Evolutionary conservation across 1,139 yeast genomes (phyloP).

Genomic region (Pichia sp.): DNA sequence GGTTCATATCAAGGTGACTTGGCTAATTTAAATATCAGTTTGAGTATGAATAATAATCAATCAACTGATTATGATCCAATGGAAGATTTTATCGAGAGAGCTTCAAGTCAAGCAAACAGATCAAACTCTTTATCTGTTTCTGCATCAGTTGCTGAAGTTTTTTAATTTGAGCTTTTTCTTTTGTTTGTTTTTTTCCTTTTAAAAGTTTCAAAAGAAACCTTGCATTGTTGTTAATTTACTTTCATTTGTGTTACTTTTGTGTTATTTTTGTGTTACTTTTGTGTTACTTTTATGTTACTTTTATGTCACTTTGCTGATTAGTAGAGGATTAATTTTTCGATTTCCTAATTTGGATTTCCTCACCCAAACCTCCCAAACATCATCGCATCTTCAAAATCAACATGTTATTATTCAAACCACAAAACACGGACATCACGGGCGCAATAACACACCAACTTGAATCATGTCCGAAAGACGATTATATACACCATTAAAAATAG

Average conservation of each 20-base stretch:
- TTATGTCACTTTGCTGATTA: no score
- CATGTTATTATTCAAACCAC: no score
- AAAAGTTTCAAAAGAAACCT: no score
- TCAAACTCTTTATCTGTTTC: neutral
- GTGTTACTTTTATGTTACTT: neutral
- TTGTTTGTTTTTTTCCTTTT: no score
- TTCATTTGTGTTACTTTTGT: neutral
- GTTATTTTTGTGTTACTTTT: neutral
- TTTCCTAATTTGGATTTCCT: neutral
- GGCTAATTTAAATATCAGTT: conserved; percentile 21
- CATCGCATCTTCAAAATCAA: no score
- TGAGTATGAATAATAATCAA: conserved; percentile 16
- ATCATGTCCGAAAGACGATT: conserved; percentile 21
- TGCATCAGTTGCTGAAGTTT: neutral
- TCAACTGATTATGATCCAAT: conserved; percentile 19
- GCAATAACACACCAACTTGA: neutral
- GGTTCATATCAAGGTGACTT: conserved; percentile 27
- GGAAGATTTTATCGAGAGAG: conserved; percentile 22
- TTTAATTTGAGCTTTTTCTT: neutral
- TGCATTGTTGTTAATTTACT: no score
- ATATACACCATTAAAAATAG: conserved; percentile 21
- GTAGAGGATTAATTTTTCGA: neutral
- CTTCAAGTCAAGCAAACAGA: conserved; percentile 6
- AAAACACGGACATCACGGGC: neutral
- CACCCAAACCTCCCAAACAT: neutral